Conservation (phyloP, 2,329 filamentous ascomycete species). For the Aurifilum marmelostoma region DNA sequence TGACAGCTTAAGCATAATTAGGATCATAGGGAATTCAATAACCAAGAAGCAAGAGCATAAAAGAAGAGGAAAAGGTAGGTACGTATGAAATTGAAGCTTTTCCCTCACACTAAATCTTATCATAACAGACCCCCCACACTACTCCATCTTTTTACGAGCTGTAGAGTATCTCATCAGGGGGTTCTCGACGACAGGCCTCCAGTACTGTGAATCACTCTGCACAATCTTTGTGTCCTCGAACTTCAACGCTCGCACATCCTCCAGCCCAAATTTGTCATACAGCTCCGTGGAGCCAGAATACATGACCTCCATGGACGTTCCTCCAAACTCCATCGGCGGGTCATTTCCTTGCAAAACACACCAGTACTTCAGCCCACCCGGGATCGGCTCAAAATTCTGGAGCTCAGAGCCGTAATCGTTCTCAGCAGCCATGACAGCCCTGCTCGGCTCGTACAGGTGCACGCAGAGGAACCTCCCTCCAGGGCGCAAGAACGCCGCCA, state of each 20-base stretch:
- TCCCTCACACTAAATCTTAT: background rate
- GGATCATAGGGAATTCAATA: background rate
- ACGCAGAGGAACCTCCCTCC: slow-evolving; percentile 27
- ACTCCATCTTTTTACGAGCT: background rate
- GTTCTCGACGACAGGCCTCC: slow-evolving; percentile 10
- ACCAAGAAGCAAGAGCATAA: no score
- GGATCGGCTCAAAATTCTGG: background rate
- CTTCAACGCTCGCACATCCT: slow-evolving; percentile 17
- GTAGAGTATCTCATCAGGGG: background rate
- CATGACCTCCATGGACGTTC: slow-evolving; percentile 20
- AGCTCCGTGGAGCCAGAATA: slow-evolving; percentile 21
- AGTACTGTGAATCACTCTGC: slow-evolving; percentile 8
- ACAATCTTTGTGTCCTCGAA: slow-evolving; percentile 3
- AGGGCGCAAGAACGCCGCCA: slow-evolving; percentile 25
- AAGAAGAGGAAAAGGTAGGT: background rate
- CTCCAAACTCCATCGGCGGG: slow-evolving; percentile 24
- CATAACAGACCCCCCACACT: background rate
- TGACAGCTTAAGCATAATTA: no score
- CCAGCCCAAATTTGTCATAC: slow-evolving; percentile 24
- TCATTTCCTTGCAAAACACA: slow-evolving; percentile 9
- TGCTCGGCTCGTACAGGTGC: background rate
- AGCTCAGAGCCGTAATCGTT: background rate
- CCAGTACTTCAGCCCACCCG: slow-evolving; percentile 15
- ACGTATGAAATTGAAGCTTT: background rate
- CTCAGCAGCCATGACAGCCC: background rate